Evolutionary conservation across 495 filamentous ascomycete species (phyloP).

Genomic region (Cairneyella variabilis): DNA sequence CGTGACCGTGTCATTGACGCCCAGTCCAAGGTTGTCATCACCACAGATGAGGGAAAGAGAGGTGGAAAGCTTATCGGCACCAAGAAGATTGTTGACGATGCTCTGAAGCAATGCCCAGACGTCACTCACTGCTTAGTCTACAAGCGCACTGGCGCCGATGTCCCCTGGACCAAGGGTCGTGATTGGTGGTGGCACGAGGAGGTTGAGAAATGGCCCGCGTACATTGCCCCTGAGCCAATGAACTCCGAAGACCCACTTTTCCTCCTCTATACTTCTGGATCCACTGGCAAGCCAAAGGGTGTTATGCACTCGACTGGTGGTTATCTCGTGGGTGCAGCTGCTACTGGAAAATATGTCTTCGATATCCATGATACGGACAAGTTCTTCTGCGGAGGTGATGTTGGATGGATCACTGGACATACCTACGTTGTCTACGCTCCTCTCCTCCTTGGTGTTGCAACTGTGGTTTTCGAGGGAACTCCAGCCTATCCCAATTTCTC

Average conservation of each 20-base stretch:
- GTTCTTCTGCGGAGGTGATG: slow-evolving; percentile 97
- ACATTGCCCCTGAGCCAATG: slow-evolving; percentile 82
- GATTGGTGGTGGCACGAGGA: slow-evolving; percentile 99
- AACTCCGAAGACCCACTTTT: slow-evolving; percentile 95
- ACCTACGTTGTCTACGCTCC: slow-evolving; percentile 98
- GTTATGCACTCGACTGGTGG: slow-evolving; percentile 97
- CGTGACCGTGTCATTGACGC: slow-evolving; percentile 94
- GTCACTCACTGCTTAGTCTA: slow-evolving; percentile 82
- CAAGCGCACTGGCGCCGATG: slow-evolving; percentile 92
- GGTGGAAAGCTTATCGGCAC: slow-evolving; percentile 97
- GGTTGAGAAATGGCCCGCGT: slow-evolving; percentile 88
- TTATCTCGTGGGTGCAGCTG: slow-evolving; percentile 87
- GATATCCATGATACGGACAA: slow-evolving; percentile 91
- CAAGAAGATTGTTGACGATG: slow-evolving; percentile 99
- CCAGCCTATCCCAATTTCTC: slow-evolving; percentile 98
- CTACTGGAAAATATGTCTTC: slow-evolving; percentile 97
- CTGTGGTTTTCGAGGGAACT: slow-evolving; percentile 98
- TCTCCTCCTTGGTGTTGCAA: slow-evolving; percentile 85
- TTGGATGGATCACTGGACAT: slow-evolving; percentile 99
- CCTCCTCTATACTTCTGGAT: slow-evolving; percentile 96
- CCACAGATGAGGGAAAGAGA: slow-evolving; percentile 94
- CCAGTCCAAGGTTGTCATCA: slow-evolving; percentile 87
- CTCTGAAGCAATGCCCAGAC: slow-evolving; percentile 93
- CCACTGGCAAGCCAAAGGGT: slow-evolving; percentile 97
- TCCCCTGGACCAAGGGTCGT: slow-evolving; percentile 83